Evolutionary conservation across 371 early-diverging fungal genomes (phyloP).

Genomic region (Phascolomyces articulosus): DNA sequence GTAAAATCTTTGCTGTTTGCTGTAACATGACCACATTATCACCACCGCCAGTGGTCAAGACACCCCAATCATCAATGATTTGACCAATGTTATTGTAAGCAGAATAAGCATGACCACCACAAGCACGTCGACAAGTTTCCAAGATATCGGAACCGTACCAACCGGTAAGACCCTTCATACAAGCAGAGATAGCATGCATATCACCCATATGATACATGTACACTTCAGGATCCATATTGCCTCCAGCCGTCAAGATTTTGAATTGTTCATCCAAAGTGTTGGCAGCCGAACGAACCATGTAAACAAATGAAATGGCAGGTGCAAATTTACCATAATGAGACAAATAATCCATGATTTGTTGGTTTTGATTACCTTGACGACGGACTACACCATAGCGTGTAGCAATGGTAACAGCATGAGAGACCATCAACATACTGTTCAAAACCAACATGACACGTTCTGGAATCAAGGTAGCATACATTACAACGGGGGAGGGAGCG

Average conservation of each 20-base stretch:
- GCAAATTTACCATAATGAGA: slow-evolving; percentile 62
- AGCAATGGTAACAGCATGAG: slow-evolving; percentile 66
- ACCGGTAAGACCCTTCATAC: slow-evolving; percentile 55
- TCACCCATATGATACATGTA: slow-evolving; percentile 62
- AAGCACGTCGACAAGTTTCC: slow-evolving; percentile 60
- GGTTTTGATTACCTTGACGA: slow-evolving; percentile 62
- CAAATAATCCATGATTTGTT: slow-evolving; percentile 74
- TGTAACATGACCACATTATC: slow-evolving; percentile 72
- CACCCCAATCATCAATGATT: slow-evolving; percentile 67
- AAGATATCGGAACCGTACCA: slow-evolving; percentile 67
- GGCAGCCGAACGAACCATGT: slow-evolving; percentile 38
- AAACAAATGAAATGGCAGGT: slow-evolving; percentile 63
- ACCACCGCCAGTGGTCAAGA: slow-evolving; percentile 75
- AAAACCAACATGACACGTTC: slow-evolving; percentile 58
- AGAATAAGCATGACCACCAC: slow-evolving; percentile 69
- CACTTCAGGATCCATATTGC: slow-evolving; percentile 43
- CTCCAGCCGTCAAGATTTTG: slow-evolving; percentile 36
- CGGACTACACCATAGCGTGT: slow-evolving; percentile 70
- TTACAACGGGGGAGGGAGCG: slow-evolving; percentile 60
- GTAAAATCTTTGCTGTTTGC: slow-evolving; percentile 50
- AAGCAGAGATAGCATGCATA: slow-evolving; percentile 64
- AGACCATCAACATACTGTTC: slow-evolving; percentile 40
- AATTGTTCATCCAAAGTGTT: slow-evolving; percentile 32
- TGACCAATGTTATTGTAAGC: slow-evolving; percentile 70
- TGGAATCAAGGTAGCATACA: slow-evolving; percentile 70